Base-by-base conservation (phyloP, 2,329 filamentous ascomycete genomes). In the Aspergillus sclerotialis region DNA sequence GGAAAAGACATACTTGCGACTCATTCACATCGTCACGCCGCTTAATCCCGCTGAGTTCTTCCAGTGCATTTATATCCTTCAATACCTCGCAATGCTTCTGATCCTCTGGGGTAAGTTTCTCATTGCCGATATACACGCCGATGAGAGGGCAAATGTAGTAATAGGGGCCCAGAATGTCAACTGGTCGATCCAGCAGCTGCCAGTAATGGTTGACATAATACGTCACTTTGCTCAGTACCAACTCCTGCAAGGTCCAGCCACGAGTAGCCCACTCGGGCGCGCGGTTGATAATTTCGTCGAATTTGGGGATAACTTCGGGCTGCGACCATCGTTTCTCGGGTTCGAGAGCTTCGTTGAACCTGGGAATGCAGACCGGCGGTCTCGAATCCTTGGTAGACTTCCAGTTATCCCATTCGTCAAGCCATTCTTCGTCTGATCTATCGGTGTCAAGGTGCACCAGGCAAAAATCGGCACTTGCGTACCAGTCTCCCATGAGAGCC, bases 151-250 rank as follows among this genome's bases (percentile, higher is more conserved):
- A 43, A 14, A 56, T 39, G 32, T 53, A 50, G 38, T 60, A 60
- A 25, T 54, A 57, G 14, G 44, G 43, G 3, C 58, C 56, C 7
- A 61, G 25, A 4, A 35, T 45, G 27, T 60, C 56, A 13, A 54
- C 44, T 18, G 50, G 45, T 13, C 57, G 40, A 6, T 37, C 38
- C 26, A 61, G 38, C 27, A 41, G 39, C 23, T 42, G 16, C 56
- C 58, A 61, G 3, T 39, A 17, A 4, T 48, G 50, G 35, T 60
- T 61, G 26, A 52, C 49, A 41, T 57, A 61, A 37, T 52, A 61
- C 3, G 56, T 55, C 23, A 51, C 49, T 41, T 56, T 59, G 40
- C 58, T 61, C 43, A 60, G 23, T 3, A 49, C 32, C 8, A 49
- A 36, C 28, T 49, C 46, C 34, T 49, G 46, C 25, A 48, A 32